phyloP scores from a whole-genome alignment of 1,284 basidiomycete genomes.

The Tylopilus sp. region DNA sequence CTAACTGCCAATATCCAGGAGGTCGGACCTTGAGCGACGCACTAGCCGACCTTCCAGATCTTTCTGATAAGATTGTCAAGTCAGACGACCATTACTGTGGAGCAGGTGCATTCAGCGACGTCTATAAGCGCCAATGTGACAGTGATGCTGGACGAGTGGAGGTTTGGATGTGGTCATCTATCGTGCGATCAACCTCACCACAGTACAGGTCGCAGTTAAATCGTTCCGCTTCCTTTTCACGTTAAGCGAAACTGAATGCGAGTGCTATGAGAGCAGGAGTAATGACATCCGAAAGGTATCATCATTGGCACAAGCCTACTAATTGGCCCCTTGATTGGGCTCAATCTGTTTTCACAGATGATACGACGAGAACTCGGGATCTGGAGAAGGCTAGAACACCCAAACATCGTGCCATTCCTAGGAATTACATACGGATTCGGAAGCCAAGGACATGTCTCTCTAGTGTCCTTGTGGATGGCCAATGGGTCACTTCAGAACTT shows the following conservation, averaged over 20 bases:
- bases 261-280: not conserved
- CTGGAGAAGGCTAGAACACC: not conserved
- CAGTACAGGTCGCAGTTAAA: not conserved
- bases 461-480: no score
- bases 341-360: not conserved
- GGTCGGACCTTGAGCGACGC: no score
- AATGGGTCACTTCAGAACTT: no score
- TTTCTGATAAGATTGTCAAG: no score
- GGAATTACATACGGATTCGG: conserved; percentile 3
- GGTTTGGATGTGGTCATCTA: not conserved
- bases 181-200: not conserved
- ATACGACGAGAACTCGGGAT: not conserved
- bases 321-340: no score
- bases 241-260: not conserved
- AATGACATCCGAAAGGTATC: not conserved
- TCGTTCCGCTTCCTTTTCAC: not conserved
- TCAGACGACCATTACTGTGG: not conserved
- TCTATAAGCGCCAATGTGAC: not conserved
- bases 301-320: no score
- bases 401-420: not conserved
- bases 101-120: not conserved
- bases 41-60: no score
- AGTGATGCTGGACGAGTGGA: not conserved
- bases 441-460: not conserved
- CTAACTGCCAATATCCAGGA: no score